These are phyloP conservation scores for Stephania yunnanensis DNA, from an alignment of 164 flowering plant species.

Conservation along the genomic window DNA sequence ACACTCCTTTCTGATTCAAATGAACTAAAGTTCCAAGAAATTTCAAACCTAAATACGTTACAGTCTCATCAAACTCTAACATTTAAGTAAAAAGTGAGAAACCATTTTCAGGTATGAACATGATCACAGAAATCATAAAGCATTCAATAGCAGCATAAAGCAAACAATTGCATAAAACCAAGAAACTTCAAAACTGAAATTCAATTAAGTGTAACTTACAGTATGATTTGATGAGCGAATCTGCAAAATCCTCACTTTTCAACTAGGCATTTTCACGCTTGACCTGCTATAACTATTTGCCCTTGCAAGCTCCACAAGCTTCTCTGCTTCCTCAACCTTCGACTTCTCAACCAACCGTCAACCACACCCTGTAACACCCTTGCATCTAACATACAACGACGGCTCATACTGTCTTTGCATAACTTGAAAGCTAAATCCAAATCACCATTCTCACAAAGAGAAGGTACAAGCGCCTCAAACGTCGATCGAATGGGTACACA, in stretches of 20 bases:
- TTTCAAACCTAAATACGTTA: background rate
- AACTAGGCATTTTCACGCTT: slow-evolving; percentile 13
- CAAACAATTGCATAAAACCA: background rate
- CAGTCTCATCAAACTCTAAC: background rate
- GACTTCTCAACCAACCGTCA: slow-evolving; percentile 33
- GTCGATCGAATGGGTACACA: slow-evolving; percentile 18
- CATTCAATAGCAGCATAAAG: background rate
- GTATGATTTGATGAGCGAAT: background rate
- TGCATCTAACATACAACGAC: slow-evolving; percentile 13
- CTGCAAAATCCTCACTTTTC: background rate
- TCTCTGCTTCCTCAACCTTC: slow-evolving; percentile 30
- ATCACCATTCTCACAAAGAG: slow-evolving; percentile 35
- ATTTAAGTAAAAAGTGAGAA: too few species aligned
- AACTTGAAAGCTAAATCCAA: slow-evolving; percentile 30
- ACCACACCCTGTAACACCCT: slow-evolving; percentile 37
- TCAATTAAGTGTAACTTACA: background rate
- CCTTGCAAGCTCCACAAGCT: slow-evolving; percentile 33
- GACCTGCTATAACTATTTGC: background rate
- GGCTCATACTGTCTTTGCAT: slow-evolving; percentile 22
- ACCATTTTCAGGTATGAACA: background rate
- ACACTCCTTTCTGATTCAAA: background rate
- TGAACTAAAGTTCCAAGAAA: background rate
- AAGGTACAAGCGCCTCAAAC: slow-evolving; percentile 24
- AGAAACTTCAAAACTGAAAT: background rate
- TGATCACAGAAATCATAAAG: background rate